These are phyloP conservation scores for Blastobotrys indianensis DNA, from an alignment of 1,139 yeast genomes.

Conservation along the genomic window DNA sequence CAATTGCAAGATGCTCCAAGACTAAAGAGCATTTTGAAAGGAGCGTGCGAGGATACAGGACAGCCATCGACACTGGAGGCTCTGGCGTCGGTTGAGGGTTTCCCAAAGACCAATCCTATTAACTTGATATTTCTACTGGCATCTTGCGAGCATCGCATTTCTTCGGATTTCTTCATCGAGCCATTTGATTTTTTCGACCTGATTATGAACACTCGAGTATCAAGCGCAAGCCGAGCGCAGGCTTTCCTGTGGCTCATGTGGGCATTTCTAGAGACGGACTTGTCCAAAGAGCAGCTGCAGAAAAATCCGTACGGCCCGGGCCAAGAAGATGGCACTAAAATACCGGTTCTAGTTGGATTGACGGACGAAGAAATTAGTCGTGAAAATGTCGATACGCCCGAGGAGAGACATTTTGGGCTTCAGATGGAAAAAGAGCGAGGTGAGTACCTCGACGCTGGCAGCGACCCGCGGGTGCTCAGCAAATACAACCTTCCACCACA, in stretches of 20 bases:
- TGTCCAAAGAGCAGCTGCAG: constrained; percentile 47
- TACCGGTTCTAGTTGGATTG: constrained; percentile 44
- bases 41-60: constrained; percentile 51
- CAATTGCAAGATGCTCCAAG: constrained; percentile 94
- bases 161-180: constrained; percentile 34
- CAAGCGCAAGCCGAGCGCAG: constrained; percentile 60
- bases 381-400: constrained; percentile 65
- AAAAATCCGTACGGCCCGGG: constrained; percentile 60
- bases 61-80: constrained; percentile 50
- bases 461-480: constrained; percentile 5
- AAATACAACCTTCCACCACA: neutral
- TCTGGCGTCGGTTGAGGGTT: constrained; percentile 31
- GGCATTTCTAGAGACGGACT: constrained; percentile 65
- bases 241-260: constrained; percentile 81
- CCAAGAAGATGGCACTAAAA: constrained; percentile 28
- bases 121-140: constrained; percentile 72
- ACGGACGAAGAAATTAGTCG: constrained; percentile 37
- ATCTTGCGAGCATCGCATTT: constrained; percentile 51
- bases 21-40: constrained; percentile 80
- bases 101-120: constrained; percentile 58
- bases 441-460: constrained; percentile 40
- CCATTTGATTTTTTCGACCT: constrained; percentile 54
- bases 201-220: constrained; percentile 46
- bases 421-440: constrained; percentile 60
- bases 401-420: constrained; percentile 66